Conservation (phyloP, 2,329 filamentous ascomycete species). For the Sporothrix luriei region DNA sequence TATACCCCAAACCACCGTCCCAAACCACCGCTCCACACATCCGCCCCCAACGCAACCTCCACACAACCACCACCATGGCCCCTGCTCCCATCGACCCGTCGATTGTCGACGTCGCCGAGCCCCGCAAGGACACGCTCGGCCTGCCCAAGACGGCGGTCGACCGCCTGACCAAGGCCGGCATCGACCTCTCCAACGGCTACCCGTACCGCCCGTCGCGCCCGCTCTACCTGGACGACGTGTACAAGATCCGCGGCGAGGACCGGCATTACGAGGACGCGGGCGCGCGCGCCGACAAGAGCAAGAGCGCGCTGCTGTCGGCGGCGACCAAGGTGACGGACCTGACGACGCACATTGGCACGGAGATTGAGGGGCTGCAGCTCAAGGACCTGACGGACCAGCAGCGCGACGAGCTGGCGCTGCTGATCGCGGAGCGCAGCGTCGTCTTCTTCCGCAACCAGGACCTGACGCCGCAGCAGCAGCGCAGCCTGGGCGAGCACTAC, state of each 20-base stretch:
- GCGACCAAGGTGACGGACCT: conserved; percentile 66
- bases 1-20: too few relatives aligned
- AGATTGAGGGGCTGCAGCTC: conserved; percentile 65
- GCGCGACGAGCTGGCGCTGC: conserved; percentile 62
- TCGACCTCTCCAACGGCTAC: conserved; percentile 71
- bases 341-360: conserved; percentile 64
- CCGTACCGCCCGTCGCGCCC: conserved; percentile 69
- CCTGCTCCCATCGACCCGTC: conserved; percentile 62
- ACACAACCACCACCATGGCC: conserved; percentile 43
- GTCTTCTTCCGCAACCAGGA: conserved; percentile 69
- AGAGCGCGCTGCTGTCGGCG: conserved; percentile 61
- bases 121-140: conserved; percentile 64
- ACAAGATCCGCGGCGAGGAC: conserved; percentile 63
- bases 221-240: conserved; percentile 69
- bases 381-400: conserved; percentile 63
- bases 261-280: conserved; percentile 62
- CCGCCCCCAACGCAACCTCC: background rate
- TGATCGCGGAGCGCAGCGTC: conserved; percentile 65
- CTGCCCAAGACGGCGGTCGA: conserved; percentile 60
- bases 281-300: conserved; percentile 65
- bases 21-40: too few relatives aligned
- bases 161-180: conserved; percentile 66
- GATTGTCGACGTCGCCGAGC: conserved; percentile 65
- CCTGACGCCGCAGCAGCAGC: conserved; percentile 63
- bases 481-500: conserved; percentile 63